Evolutionary conservation across 148 eudicot genomes (phyloP), one percentile per base, ranked within the genome.

Genomic region (Rhododendron simsii): DNA sequence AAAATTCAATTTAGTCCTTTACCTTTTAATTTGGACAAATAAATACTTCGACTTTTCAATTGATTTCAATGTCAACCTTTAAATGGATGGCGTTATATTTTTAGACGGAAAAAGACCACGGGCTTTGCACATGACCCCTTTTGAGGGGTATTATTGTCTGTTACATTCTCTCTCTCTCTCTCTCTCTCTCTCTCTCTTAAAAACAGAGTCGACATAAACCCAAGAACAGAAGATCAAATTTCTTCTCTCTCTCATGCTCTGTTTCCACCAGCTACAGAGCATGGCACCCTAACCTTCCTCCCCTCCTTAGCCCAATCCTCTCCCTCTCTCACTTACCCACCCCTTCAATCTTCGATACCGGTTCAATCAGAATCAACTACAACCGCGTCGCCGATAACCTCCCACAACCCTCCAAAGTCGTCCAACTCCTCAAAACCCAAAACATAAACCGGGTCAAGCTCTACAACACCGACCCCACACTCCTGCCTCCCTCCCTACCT

Each of bases 321-420:
- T 57, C 83, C 7, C 16, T 44, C 7, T n/a, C 23, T 75, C n/a
- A 28, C 73, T 33, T 86, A 86, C 86, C 8, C 20, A 15, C 28
- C 11, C 41, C 65, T 14, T 48, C 47, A 0, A 7, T 61, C 28
- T 57, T 84, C 81, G 89, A 80, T 20, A 33, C 91, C 21, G 99
- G 94, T 78, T 80, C 86, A 7, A 78, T 97, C 10, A 98, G 98
- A 1, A 81, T 97, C 15, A 95, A 95, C 94, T 97, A 95, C 69
- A 98, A 98, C 47, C 88, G 98, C 28, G 57, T 97, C 74, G 96
- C 95, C 1, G 53, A 95, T 88, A 83, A 97, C 81, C 96, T 95
- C 67, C 99, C 96, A 3, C 39, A 87, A 1, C 98, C 99, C 0
- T 0, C 90, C 8, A 80, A 90, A 65, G 99, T 97, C 6, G 98